Base-by-base conservation (phyloP, 805 yeast species). In the Ascoidea asiatica region DNA sequence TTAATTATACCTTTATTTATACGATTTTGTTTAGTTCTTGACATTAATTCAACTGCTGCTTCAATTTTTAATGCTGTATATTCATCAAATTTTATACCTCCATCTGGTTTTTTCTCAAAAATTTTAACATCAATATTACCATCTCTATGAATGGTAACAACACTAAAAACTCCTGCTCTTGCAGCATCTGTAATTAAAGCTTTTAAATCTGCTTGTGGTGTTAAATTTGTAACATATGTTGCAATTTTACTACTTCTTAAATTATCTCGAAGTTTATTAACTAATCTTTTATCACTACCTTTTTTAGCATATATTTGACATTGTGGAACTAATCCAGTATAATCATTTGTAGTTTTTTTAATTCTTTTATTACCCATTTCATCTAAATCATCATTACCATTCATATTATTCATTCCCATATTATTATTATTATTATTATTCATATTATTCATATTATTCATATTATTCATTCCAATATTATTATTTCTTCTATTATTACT, bases 71-170 rank as follows among this genome's bases (percentile, higher is more conserved):
- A 68, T 41, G 75, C 73, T 3, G 81, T 70, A 55, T 87, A 88
- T 56, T 88, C 95, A 54, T 87, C 95, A 58, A 82, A 89, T 51
- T 77, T 77, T 7, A 85, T 75, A 15, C 84, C 84, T 5, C 88
- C 89, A 53, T 77, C 81, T 0, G 74, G 61, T 1, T 81, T 72
- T 38, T 69, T 70, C 54, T 83, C 83, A 57, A 82, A 89, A 1
- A 82, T 72, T 58, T 81, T 89, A 13, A 85, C 64, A 54, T 84
- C 87, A 19, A 87, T 71, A 40, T 66, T 66, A 38, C 66, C 58
- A n/a, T 65, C 59, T 36, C 69, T 70, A 48, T 77, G 76, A 18
- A 87, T 69, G 5, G 83, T 65, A 38, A 86, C 73, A 1, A 83
- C 82, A 22, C 84, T 89, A 53, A 75, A 57, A 2, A 75, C 82